These are phyloP conservation scores for Gentiana dahurica DNA, from an alignment of 257 asterid genomes.

Conservation along the genomic window DNA sequence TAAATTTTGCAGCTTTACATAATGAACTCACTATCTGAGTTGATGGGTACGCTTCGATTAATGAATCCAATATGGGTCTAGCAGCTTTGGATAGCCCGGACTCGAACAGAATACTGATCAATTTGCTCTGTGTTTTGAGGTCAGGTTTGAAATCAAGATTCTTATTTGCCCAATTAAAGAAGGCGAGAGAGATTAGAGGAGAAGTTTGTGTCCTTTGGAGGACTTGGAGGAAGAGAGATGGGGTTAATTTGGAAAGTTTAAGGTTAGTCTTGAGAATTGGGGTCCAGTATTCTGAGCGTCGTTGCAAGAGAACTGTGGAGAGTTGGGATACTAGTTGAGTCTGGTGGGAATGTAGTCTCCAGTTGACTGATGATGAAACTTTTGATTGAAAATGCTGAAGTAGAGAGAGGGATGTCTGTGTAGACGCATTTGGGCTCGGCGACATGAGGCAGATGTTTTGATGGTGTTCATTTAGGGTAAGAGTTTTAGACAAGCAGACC, in stretches of 20 bases:
- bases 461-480: no score
- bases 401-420: constrained; percentile 11
- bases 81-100: not conserved
- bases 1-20: no score
- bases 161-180: constrained; percentile 59
- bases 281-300: constrained; percentile 55
- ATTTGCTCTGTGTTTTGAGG: constrained; percentile 30
- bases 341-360: constrained; percentile 52
- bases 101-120: constrained; percentile 38
- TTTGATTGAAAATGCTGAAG: constrained; percentile 13
- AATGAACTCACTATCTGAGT: constrained; percentile 1
- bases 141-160: constrained; percentile 57
- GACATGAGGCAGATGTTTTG: not conserved
- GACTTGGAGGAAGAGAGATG: constrained; percentile 50
- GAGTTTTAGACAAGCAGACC: not conserved
- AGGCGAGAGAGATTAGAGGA: constrained; percentile 44
- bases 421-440: constrained; percentile 12
- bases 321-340: constrained; percentile 49
- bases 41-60: constrained; percentile 39
- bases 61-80: constrained; percentile 10
- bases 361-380: constrained; percentile 16
- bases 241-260: constrained; percentile 24
- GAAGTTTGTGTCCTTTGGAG: constrained; percentile 33
- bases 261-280: constrained; percentile 41
- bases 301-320: constrained; percentile 52